These are phyloP conservation scores for Fusarium longipes DNA, from an alignment of 2,329 filamentous ascomycete species.

Conservation along the genomic window DNA sequence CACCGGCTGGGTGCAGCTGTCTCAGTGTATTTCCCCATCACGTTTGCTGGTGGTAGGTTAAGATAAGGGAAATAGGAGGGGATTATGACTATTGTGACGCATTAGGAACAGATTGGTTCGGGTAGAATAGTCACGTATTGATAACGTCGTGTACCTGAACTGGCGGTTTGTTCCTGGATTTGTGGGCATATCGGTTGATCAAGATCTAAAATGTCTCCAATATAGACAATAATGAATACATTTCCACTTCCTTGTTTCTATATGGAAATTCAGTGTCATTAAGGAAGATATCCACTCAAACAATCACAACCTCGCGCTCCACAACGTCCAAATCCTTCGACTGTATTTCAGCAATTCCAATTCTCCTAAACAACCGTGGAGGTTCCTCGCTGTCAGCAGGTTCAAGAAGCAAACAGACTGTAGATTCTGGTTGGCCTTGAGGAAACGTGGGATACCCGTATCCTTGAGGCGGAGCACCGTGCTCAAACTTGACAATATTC, in stretches of 20 bases:
- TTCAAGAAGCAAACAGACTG: neutral
- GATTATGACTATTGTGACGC: neutral
- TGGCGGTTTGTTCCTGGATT: neutral
- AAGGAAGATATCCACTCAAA: neutral
- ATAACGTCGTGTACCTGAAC: neutral
- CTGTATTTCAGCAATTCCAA: neutral
- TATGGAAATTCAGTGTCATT: neutral
- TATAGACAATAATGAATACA: too few species aligned
- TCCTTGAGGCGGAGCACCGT: neutral
- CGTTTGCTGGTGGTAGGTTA: neutral
- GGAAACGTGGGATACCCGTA: neutral
- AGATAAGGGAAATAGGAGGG: too few species aligned
- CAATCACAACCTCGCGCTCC: neutral
- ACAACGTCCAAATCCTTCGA: neutral
- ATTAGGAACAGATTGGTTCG: neutral
- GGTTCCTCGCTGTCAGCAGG: neutral
- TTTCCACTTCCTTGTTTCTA: too few species aligned
- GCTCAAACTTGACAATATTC: neutral
- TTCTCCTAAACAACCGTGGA: neutral
- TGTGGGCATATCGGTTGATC: neutral
- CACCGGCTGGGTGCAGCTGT: conserved; percentile 20
- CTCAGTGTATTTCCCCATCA: neutral
- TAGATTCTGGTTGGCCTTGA: neutral
- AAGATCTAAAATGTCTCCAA: too few species aligned
- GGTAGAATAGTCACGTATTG: neutral